These are phyloP conservation scores for Bromus sterilis DNA, from an alignment of 176 grass and related monocot species.

Conservation along the genomic window DNA sequence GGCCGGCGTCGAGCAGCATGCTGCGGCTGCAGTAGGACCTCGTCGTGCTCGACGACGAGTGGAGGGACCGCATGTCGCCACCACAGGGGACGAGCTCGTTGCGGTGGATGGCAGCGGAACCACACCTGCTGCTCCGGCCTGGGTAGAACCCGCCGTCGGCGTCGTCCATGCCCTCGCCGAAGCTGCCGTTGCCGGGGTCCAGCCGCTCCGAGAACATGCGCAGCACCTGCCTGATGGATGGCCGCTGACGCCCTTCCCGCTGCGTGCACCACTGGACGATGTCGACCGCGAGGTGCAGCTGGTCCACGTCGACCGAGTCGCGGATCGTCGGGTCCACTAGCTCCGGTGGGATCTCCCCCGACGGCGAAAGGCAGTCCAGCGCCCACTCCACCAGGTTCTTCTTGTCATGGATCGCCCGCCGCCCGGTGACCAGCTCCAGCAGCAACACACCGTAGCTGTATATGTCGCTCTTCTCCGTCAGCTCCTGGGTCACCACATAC, in stretches of 20 bases:
- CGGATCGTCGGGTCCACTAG: constrained; percentile 58
- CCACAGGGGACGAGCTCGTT: constrained; percentile 51
- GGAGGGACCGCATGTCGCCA: constrained; percentile 54
- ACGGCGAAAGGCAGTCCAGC: constrained; percentile 43
- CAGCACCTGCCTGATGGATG: constrained; percentile 89
- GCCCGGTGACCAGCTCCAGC: constrained; percentile 77
- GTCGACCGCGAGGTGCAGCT: constrained; percentile 64
- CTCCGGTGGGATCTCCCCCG: constrained; percentile 40
- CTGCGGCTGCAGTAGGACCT: constrained; percentile 93
- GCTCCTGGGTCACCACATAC: constrained; percentile 84
- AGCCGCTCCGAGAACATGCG: constrained; percentile 75
- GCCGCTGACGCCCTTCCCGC: constrained; percentile 61
- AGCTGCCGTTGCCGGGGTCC: constrained; percentile 55
- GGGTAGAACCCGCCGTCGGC: constrained; percentile 28
- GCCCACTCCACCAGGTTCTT: constrained; percentile 91
- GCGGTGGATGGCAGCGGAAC: constrained; percentile 4
- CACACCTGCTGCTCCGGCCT: constrained; percentile 15
- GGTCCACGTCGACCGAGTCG: constrained; percentile 43
- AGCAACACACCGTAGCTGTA: constrained; percentile 94
- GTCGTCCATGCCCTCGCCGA: constrained; percentile 58
- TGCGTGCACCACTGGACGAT: constrained; percentile 77
- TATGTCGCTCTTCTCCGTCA: constrained; percentile 98
- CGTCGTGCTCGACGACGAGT: constrained; percentile 84
- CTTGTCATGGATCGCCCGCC: constrained; percentile 77
- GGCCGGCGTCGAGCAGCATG: constrained; percentile 73